phyloP scores from a whole-genome alignment of 2,329 filamentous ascomycete species.

The Neodidymelliopsis sp. region DNA sequence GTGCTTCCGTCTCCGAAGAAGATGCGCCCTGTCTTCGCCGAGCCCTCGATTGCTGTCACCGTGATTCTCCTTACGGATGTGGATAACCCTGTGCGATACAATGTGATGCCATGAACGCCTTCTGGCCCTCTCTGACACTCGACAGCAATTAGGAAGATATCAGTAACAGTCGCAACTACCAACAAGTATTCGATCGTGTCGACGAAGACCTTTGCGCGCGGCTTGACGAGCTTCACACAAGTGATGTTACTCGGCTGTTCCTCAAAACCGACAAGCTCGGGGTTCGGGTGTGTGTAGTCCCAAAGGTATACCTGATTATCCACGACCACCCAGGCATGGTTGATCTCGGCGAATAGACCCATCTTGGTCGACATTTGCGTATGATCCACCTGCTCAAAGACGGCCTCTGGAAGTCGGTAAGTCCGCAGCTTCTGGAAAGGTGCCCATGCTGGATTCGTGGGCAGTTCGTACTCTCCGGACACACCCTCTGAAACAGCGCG shows the following conservation, averaged over 20 bases:
- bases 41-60: slow-evolving; percentile 80
- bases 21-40: slow-evolving; percentile 80
- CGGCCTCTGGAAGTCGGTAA: slow-evolving; percentile 88
- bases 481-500: slow-evolving; percentile 71
- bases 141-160: slow-evolving; percentile 88
- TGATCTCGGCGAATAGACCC: slow-evolving; percentile 93
- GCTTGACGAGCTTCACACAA: slow-evolving; percentile 85
- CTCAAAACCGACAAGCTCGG: slow-evolving; percentile 90
- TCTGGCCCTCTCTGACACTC: slow-evolving; percentile 68
- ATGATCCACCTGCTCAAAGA: slow-evolving; percentile 91
- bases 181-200: slow-evolving; percentile 85
- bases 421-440: slow-evolving; percentile 88
- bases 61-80: slow-evolving; percentile 78
- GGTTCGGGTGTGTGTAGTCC: slow-evolving; percentile 95
- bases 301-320: slow-evolving; percentile 96
- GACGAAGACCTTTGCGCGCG: slow-evolving; percentile 87
- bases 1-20: slow-evolving; percentile 86
- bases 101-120: slow-evolving; percentile 74
- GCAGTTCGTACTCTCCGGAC: slow-evolving; percentile 90
- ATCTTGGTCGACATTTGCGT: slow-evolving; percentile 89
- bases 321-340: slow-evolving; percentile 94
- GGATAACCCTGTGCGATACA: slow-evolving; percentile 90
- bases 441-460: slow-evolving; percentile 73
- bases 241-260: slow-evolving; percentile 88
- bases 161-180: slow-evolving; percentile 83